These are phyloP conservation scores for Coemansia sp. DNA, from an alignment of 192 early-diverging fungal species.

Conservation along the genomic window DNA sequence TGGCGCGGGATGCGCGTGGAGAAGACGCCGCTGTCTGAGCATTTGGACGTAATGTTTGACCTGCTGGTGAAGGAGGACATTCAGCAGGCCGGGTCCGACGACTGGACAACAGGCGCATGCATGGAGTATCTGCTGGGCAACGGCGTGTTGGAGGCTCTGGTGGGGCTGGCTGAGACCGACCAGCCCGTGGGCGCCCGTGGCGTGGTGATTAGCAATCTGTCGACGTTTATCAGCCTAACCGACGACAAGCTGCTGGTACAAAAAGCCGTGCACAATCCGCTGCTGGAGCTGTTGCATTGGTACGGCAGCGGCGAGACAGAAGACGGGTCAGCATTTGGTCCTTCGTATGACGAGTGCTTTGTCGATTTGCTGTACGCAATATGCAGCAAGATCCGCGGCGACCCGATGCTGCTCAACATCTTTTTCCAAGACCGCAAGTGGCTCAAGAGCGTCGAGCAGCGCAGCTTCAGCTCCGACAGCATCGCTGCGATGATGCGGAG, in stretches of 20 bases:
- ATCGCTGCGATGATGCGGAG: slow-evolving; percentile 53
- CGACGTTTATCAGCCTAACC: slow-evolving; percentile 77
- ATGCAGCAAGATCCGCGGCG: slow-evolving; percentile 55
- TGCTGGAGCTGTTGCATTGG: slow-evolving; percentile 69
- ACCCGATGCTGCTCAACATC: slow-evolving; percentile 52
- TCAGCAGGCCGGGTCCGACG: slow-evolving; percentile 63
- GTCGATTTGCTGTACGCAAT: slow-evolving; percentile 49
- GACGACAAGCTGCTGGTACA: slow-evolving; percentile 90
- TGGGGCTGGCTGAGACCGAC: slow-evolving; percentile 75
- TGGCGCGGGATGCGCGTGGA: slow-evolving; percentile 54
- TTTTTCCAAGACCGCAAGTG: slow-evolving; percentile 53
- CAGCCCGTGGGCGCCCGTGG: slow-evolving; percentile 76
- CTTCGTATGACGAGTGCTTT: slow-evolving; percentile 36
- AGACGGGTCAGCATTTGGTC: slow-evolving; percentile 13
- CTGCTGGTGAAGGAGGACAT: slow-evolving; percentile 85
- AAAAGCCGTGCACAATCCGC: slow-evolving; percentile 84
- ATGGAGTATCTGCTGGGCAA: slow-evolving; percentile 89
- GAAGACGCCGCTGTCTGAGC: slow-evolving; percentile 74
- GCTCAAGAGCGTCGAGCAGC: slow-evolving; percentile 47
- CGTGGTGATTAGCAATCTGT: slow-evolving; percentile 75
- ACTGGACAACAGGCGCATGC: slow-evolving; percentile 75
- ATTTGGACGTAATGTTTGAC: slow-evolving; percentile 81
- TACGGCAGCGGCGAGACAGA: slow-evolving; percentile 38
- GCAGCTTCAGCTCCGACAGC: slow-evolving; percentile 35
- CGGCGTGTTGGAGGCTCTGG: slow-evolving; percentile 76